A percentile compares a stretch with the other conserved stretches of the same genome.
These are phyloP conservation scores for Myxozyma udenii DNA, from an alignment of 805 yeast species.

Conservation along the genomic window DNA sequence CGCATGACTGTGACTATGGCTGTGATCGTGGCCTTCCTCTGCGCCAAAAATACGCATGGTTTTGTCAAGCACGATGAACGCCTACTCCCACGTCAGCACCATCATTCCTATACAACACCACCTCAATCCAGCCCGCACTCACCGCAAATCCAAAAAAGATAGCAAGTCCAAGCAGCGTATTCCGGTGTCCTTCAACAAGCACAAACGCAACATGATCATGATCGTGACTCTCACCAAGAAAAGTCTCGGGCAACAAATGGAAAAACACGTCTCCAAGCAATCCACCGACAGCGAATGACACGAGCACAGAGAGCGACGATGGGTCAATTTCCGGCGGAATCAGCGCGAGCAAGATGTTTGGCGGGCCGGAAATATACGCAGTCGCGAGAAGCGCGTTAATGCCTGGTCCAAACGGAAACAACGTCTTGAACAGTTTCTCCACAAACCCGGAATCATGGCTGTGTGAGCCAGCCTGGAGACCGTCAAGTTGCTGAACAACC, in stretches of 20 bases:
- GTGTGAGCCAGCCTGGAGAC: slow-evolving; percentile 25
- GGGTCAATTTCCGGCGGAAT: slow-evolving; percentile 58
- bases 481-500: slow-evolving; percentile 44
- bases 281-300: slow-evolving; percentile 74
- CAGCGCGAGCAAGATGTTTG: slow-evolving; percentile 54
- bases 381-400: slow-evolving; percentile 64
- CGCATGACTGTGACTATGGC: slow-evolving; percentile 41
- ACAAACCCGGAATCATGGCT: slow-evolving; percentile 34
- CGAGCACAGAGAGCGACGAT: slow-evolving; percentile 50
- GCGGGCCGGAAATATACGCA: slow-evolving; percentile 61
- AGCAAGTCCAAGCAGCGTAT: slow-evolving; percentile 50
- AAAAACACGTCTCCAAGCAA: slow-evolving; percentile 70
- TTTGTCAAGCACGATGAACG: slow-evolving; percentile 63
- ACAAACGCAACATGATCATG: slow-evolving; percentile 43
- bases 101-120: too few relatives aligned
- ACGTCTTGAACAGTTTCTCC: slow-evolving; percentile 43
- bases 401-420: slow-evolving; percentile 49
- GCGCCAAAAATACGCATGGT: slow-evolving; percentile 47
- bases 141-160: slow-evolving; percentile 61
- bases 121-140: slow-evolving; percentile 20
- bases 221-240: slow-evolving; percentile 51
- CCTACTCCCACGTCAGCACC: slow-evolving; percentile 1
- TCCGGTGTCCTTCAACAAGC: slow-evolving; percentile 51
- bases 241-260: slow-evolving; percentile 68
- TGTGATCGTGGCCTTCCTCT: slow-evolving; percentile 43